phyloP scores from a whole-genome alignment of 495 filamentous ascomycete species.

The Penicillium ochrochloron region DNA sequence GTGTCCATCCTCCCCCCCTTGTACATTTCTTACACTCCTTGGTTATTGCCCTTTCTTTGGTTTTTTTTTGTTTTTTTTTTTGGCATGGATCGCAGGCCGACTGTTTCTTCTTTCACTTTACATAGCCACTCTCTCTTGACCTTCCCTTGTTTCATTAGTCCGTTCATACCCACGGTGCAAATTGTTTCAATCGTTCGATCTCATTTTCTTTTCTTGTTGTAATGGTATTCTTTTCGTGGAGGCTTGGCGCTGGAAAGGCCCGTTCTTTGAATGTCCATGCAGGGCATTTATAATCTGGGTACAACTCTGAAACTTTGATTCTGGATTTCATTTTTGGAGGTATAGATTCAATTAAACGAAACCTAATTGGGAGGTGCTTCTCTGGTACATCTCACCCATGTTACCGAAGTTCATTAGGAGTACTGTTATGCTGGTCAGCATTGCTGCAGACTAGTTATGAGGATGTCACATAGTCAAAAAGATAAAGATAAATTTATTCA shows the following conservation, averaged over 20 bases:
- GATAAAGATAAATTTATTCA: background rate
- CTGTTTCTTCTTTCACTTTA: slow-evolving; percentile 25
- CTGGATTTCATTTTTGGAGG: background rate
- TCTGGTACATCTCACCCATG: background rate
- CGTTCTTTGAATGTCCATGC: background rate
- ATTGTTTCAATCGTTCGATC: slow-evolving; percentile 19
- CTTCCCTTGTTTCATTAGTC: slow-evolving; percentile 12
- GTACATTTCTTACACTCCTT: slow-evolving; percentile 15
- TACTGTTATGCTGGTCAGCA: background rate
- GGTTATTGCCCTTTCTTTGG: slow-evolving; percentile 8
- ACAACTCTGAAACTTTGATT: background rate
- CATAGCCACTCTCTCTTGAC: slow-evolving; percentile 28
- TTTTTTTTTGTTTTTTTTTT: too few relatives aligned
- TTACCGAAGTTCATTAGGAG: too few relatives aligned
- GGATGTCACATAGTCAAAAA: background rate
- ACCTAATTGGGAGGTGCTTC: background rate
- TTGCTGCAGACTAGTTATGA: background rate
- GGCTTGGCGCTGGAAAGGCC: background rate
- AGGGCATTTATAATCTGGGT: background rate
- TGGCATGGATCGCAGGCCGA: slow-evolving; percentile 40
- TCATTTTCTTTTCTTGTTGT: background rate
- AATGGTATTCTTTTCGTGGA: background rate
- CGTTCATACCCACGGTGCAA: slow-evolving; percentile 37
- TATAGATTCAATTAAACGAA: background rate
- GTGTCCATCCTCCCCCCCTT: background rate